phyloP scores from a whole-genome alignment of 2,329 filamentous ascomycete species.

The Leptographium flavum region DNA sequence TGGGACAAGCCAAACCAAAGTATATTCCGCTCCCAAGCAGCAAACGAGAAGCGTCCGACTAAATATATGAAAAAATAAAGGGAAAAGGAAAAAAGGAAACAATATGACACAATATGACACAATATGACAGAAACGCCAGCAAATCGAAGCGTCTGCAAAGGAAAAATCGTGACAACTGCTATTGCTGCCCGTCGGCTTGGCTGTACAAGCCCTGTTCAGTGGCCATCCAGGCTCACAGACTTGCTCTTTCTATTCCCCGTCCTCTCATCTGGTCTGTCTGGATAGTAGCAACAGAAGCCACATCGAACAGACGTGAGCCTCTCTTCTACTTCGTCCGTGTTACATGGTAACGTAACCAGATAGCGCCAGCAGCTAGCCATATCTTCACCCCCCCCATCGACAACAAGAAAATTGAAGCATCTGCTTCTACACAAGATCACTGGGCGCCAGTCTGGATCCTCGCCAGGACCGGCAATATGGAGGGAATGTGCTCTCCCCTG shows the following conservation, averaged over 20 bases:
- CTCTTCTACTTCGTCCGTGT: not conserved
- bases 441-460: not conserved
- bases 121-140: too few relatives aligned
- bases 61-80: not conserved
- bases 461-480: not conserved
- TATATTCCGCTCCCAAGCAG: not conserved
- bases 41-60: constrained; percentile 6
- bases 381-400: not conserved
- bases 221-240: not conserved
- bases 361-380: not conserved
- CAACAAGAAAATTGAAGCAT: not conserved
- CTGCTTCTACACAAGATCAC: not conserved
- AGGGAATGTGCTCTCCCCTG: not conserved
- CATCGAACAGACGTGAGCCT: not conserved
- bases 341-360: not conserved
- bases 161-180: not conserved
- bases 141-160: too few relatives aligned
- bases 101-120: too few relatives aligned
- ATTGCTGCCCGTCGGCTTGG: too few relatives aligned
- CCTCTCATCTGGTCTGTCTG: not conserved
- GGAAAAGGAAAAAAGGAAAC: constrained; percentile 1
- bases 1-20: constrained; percentile 4
- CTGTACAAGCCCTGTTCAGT: too few relatives aligned
- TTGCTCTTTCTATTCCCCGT: not conserved
- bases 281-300: not conserved